Evolutionary conservation across 805 yeast genomes (phyloP).

Genomic region (Priceomyces melissophilus): DNA sequence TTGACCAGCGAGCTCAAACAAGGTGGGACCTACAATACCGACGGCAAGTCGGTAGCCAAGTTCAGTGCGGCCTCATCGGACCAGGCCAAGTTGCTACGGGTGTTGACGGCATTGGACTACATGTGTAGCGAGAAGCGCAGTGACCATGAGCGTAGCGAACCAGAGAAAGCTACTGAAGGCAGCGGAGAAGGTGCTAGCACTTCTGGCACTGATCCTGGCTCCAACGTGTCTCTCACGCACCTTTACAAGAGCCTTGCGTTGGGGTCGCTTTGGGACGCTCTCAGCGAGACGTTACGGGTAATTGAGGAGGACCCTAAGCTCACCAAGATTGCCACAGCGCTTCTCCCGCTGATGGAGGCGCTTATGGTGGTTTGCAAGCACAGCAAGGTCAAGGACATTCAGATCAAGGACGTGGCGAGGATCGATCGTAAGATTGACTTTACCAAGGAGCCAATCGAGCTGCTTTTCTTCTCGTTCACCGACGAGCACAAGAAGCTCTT

Average conservation of each 20-base stretch:
- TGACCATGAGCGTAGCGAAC: too few species aligned
- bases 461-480: constrained; percentile 79
- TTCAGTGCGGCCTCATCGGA: constrained; percentile 80
- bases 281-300: constrained; percentile 65
- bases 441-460: constrained; percentile 70
- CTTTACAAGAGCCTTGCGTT: constrained; percentile 68
- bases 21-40: constrained; percentile 38
- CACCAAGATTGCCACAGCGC: constrained; percentile 61
- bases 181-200: constrained; percentile 15
- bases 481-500: constrained; percentile 83
- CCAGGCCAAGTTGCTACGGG: constrained; percentile 83
- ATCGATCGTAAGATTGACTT: constrained; percentile 67
- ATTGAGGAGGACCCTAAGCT: constrained; percentile 57
- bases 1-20: constrained; percentile 45
- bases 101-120: constrained; percentile 84
- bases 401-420: constrained; percentile 51
- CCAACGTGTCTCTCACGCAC: constrained; percentile 34
- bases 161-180: not conserved
- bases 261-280: constrained; percentile 80
- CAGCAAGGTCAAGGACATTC: constrained; percentile 58
- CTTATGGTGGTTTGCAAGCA: constrained; percentile 96
- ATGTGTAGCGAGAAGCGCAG: constrained; percentile 49
- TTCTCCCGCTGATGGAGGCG: constrained; percentile 85
- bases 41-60: constrained; percentile 53
- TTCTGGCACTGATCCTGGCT: constrained; percentile 28